Evolutionary conservation across 208 protist genomes (phyloP), one percentile per base, ranked within the genome.

Genomic region (Acanthamoeba castellanii): DNA sequence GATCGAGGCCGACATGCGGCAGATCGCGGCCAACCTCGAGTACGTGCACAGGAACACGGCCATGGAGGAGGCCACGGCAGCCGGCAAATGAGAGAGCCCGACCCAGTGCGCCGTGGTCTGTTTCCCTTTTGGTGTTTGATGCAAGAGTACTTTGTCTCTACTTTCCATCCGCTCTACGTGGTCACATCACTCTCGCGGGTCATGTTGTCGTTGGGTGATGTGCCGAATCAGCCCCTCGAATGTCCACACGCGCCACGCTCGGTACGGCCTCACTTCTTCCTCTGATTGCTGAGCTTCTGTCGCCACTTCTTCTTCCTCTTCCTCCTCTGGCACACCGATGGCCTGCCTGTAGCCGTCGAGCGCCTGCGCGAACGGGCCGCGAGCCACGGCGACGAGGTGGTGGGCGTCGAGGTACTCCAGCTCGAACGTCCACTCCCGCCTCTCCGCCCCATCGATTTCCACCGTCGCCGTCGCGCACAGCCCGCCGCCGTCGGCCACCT

Each of bases 11-110:
- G 93, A 95, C 78, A 95, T 95, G 93, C 74, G 82, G 14, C 42
- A n/a, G 18, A 95, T 95, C 52, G 93, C 93, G 20, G 37, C 93
- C 82, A 72, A 52, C n/a, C 61, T 95, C 13, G 93, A 95, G 82
- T 95, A 95, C 42, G 82, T 95, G 32, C 93, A 95, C 34, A 37
- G 81, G 61, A 90, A 95, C 55, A 90, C 76, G 14, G 93, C 93
- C 30, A 52, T 92, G 59, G 87, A 92, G 42, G 87, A 92, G 64
- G 87, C 87, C 45, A 68, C 16, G 45, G 37, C 45, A 37, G 55
- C 55, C 16, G 55, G 55, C 20, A 61, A 61, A 25, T 61, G 55
- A 61, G 55, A 61, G 55, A 8, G 20, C 55, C 7, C 55, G 0
- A 61, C 76, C 25, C 76, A 84, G 18, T 16, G 25, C 22, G 16